phyloP scores from a whole-genome alignment of 345 rosid genomes.

The Lepidium aucheri region DNA sequence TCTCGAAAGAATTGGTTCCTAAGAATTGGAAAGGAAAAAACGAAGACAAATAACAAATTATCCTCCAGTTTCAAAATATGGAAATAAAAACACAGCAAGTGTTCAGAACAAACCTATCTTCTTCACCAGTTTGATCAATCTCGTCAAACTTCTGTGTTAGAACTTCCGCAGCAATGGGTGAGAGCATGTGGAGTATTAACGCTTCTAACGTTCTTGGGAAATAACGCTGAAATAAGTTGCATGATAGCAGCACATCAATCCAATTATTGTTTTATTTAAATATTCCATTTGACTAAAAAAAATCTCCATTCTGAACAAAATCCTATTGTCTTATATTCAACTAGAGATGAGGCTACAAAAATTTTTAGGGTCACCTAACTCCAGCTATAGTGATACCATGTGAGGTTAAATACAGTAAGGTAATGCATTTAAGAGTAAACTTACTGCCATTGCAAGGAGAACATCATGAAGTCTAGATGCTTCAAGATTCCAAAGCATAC shows the following conservation, averaged over 20 bases:
- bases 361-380: not conserved
- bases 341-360: not conserved
- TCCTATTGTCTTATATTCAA: not conserved
- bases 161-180: constrained; percentile 78
- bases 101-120: constrained; percentile 42
- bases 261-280: not conserved
- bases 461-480: constrained; percentile 44
- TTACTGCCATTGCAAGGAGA: constrained; percentile 65
- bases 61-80: not conserved
- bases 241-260: constrained; percentile 1
- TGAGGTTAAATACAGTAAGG: not conserved
- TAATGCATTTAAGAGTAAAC: constrained; percentile 18
- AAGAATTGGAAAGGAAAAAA: constrained; percentile 20
- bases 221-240: constrained; percentile 44
- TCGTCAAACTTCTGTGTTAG: constrained; percentile 77
- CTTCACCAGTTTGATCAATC: constrained; percentile 56
- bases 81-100: not conserved
- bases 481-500: constrained; percentile 53
- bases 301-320: not conserved
- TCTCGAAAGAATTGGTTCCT: constrained; percentile 70
- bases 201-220: constrained; percentile 92
- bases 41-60: not conserved
- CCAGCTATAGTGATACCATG: not conserved
- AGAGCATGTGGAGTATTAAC: constrained; percentile 70
- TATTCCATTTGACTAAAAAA: not conserved